Base-by-base conservation (phyloP, 441 rosid genomes). In the Omphalea diandra region DNA sequence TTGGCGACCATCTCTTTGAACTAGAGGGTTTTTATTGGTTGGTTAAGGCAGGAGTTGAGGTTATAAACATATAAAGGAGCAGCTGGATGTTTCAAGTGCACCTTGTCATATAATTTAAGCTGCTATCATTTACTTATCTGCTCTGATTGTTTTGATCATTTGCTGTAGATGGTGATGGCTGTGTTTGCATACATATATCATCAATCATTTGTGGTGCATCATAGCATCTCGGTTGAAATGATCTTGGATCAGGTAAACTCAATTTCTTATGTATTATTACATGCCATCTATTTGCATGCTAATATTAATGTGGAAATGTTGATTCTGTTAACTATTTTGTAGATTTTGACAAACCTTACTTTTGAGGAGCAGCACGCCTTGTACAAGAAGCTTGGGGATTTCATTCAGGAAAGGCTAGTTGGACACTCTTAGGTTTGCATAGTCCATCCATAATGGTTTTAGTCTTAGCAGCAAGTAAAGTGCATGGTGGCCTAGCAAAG, bases 121-220 rank as follows among this genome's bases (percentile, higher is more conserved):
- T 69, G 12, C 58, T 41, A 43, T 32, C 41, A n/a, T 6, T 3
- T 22, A 33, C 61, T 62, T 7, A 18, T 44, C 22, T 43, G 5
- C 18, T 61, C 36, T 61, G 47, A 52, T 32, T 3, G 33, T 65
- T 54, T 26, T 3, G 24, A 33, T 33, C 35, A 6, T 36, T 58
- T 41, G 6, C 15, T 82, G 72, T 80, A 93, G 98, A 93, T 93
- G 98, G 95, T 90, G 78, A 93, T 93, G 97, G 98, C 98, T 1
- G 98, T 93, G 58, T 90, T 90, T 82, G 95, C 98, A 29, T 93
- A 86, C 75, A 90, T 90, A 73, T 93, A 90, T 75, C 97, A 89
- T 78, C 96, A 93, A 71, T 90, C 96, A 11, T 93, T 93, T 63
- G 80, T 93, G 17, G 82, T 80, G 69, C 76, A 84, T 33, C 84